A percentile compares a stretch with the other conserved stretches of the same genome.
Evolutionary conservation across 495 filamentous ascomycete species (phyloP).

Genomic region (Cryomyces minteri): DNA sequence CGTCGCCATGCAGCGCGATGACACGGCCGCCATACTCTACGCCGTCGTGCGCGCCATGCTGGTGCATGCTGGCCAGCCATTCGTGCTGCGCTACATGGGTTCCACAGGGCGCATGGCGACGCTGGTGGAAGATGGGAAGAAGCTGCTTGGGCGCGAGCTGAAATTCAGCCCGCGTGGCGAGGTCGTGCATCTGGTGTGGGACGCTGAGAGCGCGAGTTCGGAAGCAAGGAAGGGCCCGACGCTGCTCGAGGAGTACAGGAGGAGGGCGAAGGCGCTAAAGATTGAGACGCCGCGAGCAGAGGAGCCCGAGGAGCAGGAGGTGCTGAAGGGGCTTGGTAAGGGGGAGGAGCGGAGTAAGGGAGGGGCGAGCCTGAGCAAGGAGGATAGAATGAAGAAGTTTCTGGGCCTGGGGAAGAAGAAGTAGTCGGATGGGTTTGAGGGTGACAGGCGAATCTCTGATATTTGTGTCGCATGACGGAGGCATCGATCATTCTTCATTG

Average conservation of each 20-base stretch:
- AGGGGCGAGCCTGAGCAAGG: conserved; percentile 19
- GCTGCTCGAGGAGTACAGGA: conserved; percentile 46
- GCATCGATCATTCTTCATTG: no score
- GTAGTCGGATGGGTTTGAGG: background rate
- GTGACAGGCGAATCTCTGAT: no score
- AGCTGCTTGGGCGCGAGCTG: conserved; percentile 55
- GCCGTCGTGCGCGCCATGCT: conserved; percentile 39
- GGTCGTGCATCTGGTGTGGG: conserved; percentile 55
- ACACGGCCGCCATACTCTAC: conserved; percentile 50
- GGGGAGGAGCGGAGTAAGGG: conserved; percentile 21
- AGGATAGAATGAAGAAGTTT: conserved; percentile 27
- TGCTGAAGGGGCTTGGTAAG: conserved; percentile 12
- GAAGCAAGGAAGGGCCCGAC: conserved; percentile 29
- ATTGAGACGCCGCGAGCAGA: conserved; percentile 28
- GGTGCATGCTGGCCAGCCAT: conserved; percentile 25
- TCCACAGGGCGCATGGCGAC: conserved; percentile 7
- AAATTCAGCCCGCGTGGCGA: no score
- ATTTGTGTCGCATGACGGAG: no score
- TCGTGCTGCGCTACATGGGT: conserved; percentile 29
- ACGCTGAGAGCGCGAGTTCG: conserved; percentile 29
- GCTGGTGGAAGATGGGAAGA: conserved; percentile 25
- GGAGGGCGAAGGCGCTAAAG: conserved; percentile 47
- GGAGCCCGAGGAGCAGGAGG: conserved; percentile 22
- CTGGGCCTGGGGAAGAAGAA: conserved; percentile 5
- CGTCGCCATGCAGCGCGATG: conserved; percentile 38